Evolutionary conservation across 495 filamentous ascomycete genomes (phyloP), one percentile per base, ranked within the genome.

Genomic region (Penicillium malachiteum): DNA sequence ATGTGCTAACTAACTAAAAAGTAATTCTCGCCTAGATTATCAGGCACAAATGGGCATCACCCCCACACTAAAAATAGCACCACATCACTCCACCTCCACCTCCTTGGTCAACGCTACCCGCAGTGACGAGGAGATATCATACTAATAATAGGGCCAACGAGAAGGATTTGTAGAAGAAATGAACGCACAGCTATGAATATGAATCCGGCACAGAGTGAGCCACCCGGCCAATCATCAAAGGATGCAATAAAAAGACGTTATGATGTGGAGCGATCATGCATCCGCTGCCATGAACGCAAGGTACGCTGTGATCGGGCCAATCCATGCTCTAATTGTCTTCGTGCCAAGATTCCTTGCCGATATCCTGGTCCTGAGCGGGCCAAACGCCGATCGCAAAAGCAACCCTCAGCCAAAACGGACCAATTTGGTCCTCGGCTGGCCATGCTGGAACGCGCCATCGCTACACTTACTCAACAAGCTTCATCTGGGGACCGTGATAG

Each of bases 251-350:
- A 9, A 37, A 57, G 58, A 9, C 58, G 62, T 10, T 64, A 64
- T 48, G 59, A 64, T 39, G 62, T 64, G 31, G 58, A 64, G 48
- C 63, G 70, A 16, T 72, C 71, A 16, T 73, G 71, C 49, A 43
- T 73, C 34, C 60, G 64, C 39, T 73, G 70, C 52, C 67, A 71
- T 54, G 63, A 66, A 45, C 63, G 70, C 35, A 73, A 73, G 38
- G 59, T 75, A 48, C 63, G 65, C 21, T 75, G 71, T 44, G 65
- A 72, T 57, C 71, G 63, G 41, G 40, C 34, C 13, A 37, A 47
- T 9, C 70, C 71, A 17, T 75, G 71, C 42, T 55, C 34, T 14
- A 58, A 55, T 51, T 75, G 71, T 47, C 34, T 52, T 0, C 59
- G 61, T 3, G 42, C 50, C 7, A 61, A 60, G 4, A 40, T 60